These are phyloP conservation scores for Podospora conica DNA, from an alignment of 495 filamentous ascomycete genomes.

Conservation along the genomic window DNA sequence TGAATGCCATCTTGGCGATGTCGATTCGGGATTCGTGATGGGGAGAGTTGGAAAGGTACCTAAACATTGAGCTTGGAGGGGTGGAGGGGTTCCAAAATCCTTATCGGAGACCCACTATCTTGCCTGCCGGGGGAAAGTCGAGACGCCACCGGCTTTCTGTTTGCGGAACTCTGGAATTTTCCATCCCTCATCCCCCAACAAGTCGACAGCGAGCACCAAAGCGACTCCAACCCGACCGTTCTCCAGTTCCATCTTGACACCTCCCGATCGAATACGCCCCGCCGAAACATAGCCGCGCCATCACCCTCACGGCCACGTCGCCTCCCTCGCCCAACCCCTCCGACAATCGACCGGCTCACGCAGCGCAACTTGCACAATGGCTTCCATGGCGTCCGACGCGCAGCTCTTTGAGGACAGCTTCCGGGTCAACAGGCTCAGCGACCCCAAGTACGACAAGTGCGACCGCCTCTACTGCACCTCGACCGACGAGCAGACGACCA, in stretches of 20 bases:
- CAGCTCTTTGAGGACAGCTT: slow-evolving; percentile 92
- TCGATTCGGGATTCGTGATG: background rate
- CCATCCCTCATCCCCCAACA: background rate
- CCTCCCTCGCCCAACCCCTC: background rate
- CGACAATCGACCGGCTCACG: background rate
- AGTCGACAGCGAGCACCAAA: background rate
- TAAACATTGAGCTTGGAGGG: background rate
- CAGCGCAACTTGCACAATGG: slow-evolving; percentile 35
- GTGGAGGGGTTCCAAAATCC: background rate
- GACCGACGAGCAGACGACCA: slow-evolving; percentile 59
- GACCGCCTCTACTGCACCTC: slow-evolving; percentile 69
- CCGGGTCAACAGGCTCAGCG: slow-evolving; percentile 68
- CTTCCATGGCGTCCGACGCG: slow-evolving; percentile 60
- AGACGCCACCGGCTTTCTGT: slow-evolving; percentile 12
- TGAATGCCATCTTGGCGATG: slow-evolving; percentile 67
- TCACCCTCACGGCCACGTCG: background rate
- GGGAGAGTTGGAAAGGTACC: background rate
- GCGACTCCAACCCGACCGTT: background rate
- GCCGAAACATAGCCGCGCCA: background rate
- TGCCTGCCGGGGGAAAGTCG: slow-evolving; percentile 4
- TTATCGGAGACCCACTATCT: slow-evolving; percentile 1
- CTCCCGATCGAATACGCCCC: background rate
- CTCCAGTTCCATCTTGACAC: background rate
- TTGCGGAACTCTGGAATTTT: slow-evolving; percentile 17
- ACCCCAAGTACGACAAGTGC: slow-evolving; percentile 90